A percentile compares a stretch with the other conserved stretches of the same genome.
These are phyloP conservation scores for Cercospora sp. DNA, from an alignment of 2,329 filamentous ascomycete genomes.

Conservation along the genomic window DNA sequence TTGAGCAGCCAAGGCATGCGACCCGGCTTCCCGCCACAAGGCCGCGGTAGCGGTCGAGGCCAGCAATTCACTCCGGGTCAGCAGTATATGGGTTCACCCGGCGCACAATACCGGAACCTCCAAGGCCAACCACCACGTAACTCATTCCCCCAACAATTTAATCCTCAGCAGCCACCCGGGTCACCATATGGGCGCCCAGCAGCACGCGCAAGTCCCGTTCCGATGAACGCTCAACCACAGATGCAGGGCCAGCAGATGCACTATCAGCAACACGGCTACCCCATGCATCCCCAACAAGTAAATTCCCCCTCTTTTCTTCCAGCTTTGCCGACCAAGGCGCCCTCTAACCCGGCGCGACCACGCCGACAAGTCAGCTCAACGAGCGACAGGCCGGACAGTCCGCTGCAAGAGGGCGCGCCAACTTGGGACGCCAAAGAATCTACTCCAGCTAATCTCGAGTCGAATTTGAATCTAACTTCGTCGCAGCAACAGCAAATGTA, in stretches of 20 bases:
- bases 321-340: slow-evolving; percentile 16
- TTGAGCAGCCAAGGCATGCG: slow-evolving; percentile 60
- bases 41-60: slow-evolving; percentile 55
- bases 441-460: neutral
- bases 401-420: slow-evolving; percentile 16
- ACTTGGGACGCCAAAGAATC: slow-evolving; percentile 3
- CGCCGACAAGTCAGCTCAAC: slow-evolving; percentile 21
- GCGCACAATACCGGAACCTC: slow-evolving; percentile 53
- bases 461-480: slow-evolving; percentile 42
- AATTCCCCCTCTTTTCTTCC: slow-evolving; percentile 49
- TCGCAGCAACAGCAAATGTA: slow-evolving; percentile 56
- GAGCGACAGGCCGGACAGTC: slow-evolving; percentile 22
- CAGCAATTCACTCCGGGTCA: slow-evolving; percentile 45
- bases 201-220: slow-evolving; percentile 62
- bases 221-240: slow-evolving; percentile 62
- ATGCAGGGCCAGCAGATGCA: slow-evolving; percentile 65
- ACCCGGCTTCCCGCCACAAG: slow-evolving; percentile 44
- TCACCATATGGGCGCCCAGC: slow-evolving; percentile 41
- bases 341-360: slow-evolving; percentile 23
- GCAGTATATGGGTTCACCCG: slow-evolving; percentile 56
- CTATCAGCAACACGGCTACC: slow-evolving; percentile 59
- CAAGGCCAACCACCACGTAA: slow-evolving; percentile 52
- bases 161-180: slow-evolving; percentile 31
- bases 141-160: slow-evolving; percentile 39
- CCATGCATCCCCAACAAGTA: slow-evolving; percentile 60